Evolutionary conservation across 192 early-diverging fungal species (phyloP).

Genomic region (Entomortierella parvispora): DNA sequence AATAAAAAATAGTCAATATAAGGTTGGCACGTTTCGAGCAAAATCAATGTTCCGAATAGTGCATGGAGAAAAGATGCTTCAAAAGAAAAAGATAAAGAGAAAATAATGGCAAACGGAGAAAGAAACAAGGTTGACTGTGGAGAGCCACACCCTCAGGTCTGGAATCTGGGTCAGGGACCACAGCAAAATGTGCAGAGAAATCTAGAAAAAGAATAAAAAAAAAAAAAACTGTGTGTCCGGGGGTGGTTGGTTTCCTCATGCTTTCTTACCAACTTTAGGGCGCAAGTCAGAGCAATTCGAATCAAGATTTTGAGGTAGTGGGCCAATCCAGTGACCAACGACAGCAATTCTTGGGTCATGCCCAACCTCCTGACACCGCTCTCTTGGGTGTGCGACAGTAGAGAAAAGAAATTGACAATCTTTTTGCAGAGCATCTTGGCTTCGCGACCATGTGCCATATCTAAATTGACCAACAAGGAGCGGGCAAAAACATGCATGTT

Average conservation of each 20-base stretch:
- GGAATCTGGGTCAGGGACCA: no score
- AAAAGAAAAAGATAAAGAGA: not conserved
- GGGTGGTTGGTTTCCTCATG: no score
- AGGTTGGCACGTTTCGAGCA: not conserved
- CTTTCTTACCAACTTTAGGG: conserved; percentile 74
- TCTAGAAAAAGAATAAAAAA: no score
- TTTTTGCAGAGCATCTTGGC: conserved; percentile 96
- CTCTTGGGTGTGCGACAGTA: conserved; percentile 81
- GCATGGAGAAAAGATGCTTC: not conserved
- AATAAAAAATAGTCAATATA: no score
- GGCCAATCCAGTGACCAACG: conserved; percentile 89
- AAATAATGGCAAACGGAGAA: not conserved
- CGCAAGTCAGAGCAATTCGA: conserved; percentile 86
- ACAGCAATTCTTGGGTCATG: conserved; percentile 88
- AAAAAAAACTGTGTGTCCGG: no score
- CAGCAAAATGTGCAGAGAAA: no score
- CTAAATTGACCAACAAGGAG: conserved; percentile 7
- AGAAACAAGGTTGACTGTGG: conserved; percentile 42
- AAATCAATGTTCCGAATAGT: conserved; percentile 7
- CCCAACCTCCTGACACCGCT: conserved; percentile 60
- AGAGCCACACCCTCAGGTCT: no score
- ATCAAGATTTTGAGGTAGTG: conserved; percentile 94
- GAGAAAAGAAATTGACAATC: conserved; percentile 94
- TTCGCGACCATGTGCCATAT: conserved; percentile 76
- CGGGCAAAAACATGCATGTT: not conserved